phyloP scores from a whole-genome alignment of 2,329 filamentous ascomycete species.

The Pleoardoris graminearum region DNA sequence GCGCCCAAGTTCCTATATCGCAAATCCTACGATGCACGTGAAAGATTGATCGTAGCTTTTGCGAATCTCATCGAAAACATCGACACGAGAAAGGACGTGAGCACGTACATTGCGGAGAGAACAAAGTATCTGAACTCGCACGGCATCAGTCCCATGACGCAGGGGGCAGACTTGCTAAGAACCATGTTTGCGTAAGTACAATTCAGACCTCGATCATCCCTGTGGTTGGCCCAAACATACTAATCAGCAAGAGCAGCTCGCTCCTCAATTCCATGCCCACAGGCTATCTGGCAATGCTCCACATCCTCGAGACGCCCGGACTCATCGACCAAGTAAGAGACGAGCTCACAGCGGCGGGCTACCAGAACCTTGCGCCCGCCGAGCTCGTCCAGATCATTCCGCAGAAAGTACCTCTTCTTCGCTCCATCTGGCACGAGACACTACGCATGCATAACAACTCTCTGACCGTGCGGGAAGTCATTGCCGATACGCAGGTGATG shows the following conservation, averaged over 20 bases:
- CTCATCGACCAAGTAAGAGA: conserved; percentile 6
- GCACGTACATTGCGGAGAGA: conserved; percentile 6
- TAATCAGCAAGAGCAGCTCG: conserved; percentile 6
- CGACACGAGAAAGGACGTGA: conserved; percentile 6
- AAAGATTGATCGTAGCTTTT: conserved; percentile 10
- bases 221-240: conserved; percentile 5
- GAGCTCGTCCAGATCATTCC: conserved; percentile 8
- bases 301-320: conserved; percentile 6
- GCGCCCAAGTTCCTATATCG: conserved; percentile 9
- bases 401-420: conserved; percentile 7
- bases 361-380: conserved; percentile 6
- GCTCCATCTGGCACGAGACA: conserved; percentile 9
- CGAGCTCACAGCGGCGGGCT: conserved; percentile 10
- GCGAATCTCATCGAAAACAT: conserved; percentile 10
- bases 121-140: conserved; percentile 6
- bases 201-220: conserved; percentile 6
- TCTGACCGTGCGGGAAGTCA: conserved; percentile 10
- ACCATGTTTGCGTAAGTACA: conserved; percentile 6
- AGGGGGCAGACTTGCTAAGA: conserved; percentile 6
- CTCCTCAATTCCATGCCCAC: conserved; percentile 7
- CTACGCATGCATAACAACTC: conserved; percentile 10
- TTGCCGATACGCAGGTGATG: conserved; percentile 7
- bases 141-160: conserved; percentile 5
- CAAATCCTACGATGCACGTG: conserved; percentile 9
- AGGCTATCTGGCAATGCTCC: conserved; percentile 7